A percentile compares a stretch with the other conserved stretches of the same genome.
These are phyloP conservation scores for Trichoderma sp. DNA, from an alignment of 2,329 filamentous ascomycete genomes.

Conservation along the genomic window DNA sequence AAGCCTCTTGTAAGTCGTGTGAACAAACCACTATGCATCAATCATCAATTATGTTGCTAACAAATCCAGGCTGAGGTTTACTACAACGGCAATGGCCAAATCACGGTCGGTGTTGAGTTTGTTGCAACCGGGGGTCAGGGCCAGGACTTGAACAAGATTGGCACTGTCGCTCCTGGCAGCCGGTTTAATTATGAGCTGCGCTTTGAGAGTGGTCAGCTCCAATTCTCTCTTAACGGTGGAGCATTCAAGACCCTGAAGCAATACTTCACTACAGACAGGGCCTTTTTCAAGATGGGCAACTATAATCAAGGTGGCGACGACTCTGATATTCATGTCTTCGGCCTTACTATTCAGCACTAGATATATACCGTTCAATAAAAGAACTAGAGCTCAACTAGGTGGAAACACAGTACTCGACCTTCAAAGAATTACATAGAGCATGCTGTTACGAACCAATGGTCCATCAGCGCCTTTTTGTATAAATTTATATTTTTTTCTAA, in stretches of 20 bases:
- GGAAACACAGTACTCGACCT: too few relatives aligned
- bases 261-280: neutral
- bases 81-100: neutral
- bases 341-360: neutral
- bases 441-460: too few relatives aligned
- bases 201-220: neutral
- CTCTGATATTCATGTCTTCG: neutral
- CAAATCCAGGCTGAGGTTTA: neutral
- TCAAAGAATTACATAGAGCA: too few relatives aligned
- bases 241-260: neutral
- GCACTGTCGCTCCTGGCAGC: slow-evolving; percentile 2
- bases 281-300: neutral
- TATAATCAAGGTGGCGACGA: neutral
- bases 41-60: neutral
- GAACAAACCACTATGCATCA: neutral
- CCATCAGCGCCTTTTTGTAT: too few relatives aligned
- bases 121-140: neutral
- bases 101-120: slow-evolving; percentile 9
- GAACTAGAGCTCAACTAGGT: neutral
- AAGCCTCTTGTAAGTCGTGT: slow-evolving; percentile 4
- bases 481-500: too few relatives aligned
- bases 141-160: slow-evolving; percentile 10
- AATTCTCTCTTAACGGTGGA: neutral
- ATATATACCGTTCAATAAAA: neutral
- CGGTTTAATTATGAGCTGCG: neutral